Evolutionary conservation across 2,329 filamentous ascomycete genomes (phyloP), one percentile per base, ranked within the genome.

Genomic region (Curvularia verruculosa): DNA sequence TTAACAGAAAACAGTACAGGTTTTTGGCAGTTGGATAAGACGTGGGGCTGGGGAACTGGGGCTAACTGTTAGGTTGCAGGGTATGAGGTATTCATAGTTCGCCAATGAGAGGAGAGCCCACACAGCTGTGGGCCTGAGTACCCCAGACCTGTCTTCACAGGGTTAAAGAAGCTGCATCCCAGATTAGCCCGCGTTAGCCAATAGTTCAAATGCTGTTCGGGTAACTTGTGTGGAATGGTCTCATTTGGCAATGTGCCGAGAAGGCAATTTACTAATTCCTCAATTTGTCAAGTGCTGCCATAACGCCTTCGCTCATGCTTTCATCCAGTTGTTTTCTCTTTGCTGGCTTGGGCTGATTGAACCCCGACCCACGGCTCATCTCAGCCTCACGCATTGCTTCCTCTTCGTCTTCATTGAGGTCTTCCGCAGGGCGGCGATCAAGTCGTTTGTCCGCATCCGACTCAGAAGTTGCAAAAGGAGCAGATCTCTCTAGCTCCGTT

Each of bases 251-350:
- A 15, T 39, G 26, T 7, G n/a, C 13, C 15, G 13, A 34, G 19
- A n/a, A n/a, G 6, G 12, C 29, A 5, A 9, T 40, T 36, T 47
- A 75, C 46, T 74, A 68, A 49, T 77, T 68, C 58, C 85, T 77
- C 47, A 87, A 70, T 63, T 82, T 87, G 46, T 80, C 82, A 49
- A 88, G 69, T 5, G 85, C 85, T 28, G 84, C 83, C 76, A 83
- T 81, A 49, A 88, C 81, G 9, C 85, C 85, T 47, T 86, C 84
- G 63, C 79, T 83, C 58, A 86, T 67, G n/a, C 77, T 75, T 47
- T 81, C 79, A 13, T 80, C 75, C 44, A 56, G 68, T 24, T 69
- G 67, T 60, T 78, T 78, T 31, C 75, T 68, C 64, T 77, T 78
- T 49, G 64, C 60, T 43, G 63, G 41, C 19, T 58, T 60, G n/a